phyloP scores from a whole-genome alignment of 2,329 filamentous ascomycete genomes.

The Ampelomyces quisqualis region DNA sequence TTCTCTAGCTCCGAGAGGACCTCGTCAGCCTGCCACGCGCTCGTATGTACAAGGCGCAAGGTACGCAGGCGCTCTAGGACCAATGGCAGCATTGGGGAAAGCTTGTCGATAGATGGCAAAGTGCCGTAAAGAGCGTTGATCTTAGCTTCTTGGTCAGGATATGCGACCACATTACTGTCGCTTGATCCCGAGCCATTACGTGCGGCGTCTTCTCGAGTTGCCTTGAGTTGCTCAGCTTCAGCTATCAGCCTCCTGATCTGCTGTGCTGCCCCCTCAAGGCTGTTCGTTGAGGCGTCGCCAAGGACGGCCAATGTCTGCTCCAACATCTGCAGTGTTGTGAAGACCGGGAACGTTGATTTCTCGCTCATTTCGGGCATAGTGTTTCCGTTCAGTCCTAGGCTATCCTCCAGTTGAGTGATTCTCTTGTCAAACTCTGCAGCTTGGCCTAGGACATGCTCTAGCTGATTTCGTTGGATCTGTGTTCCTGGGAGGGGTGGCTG shows the following conservation, averaged over 20 bases:
- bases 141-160: constrained; percentile 75
- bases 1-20: constrained; percentile 75
- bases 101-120: constrained; percentile 80
- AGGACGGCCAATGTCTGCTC: constrained; percentile 78
- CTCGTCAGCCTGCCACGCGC: constrained; percentile 78
- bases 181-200: constrained; percentile 9
- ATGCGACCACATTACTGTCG: constrained; percentile 30
- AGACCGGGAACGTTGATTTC: constrained; percentile 61
- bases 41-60: constrained; percentile 78
- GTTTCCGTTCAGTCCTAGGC: constrained; percentile 74
- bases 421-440: constrained; percentile 86
- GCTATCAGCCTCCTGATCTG: constrained; percentile 68
- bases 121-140: constrained; percentile 90
- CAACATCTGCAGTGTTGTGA: constrained; percentile 78
- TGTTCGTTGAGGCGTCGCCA: constrained; percentile 68
- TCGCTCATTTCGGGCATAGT: constrained; percentile 62
- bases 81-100: constrained; percentile 81
- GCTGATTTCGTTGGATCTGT: constrained; percentile 35
- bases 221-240: constrained; percentile 71
- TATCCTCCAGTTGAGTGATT: constrained; percentile 74
- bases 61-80: constrained; percentile 83
- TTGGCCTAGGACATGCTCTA: constrained; percentile 68
- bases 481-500: constrained; percentile 37
- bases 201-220: constrained; percentile 43
- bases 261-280: constrained; percentile 70